Conservation (phyloP, 192 early-diverging fungal genomes). For the Pecoramyces ruminantium region DNA sequence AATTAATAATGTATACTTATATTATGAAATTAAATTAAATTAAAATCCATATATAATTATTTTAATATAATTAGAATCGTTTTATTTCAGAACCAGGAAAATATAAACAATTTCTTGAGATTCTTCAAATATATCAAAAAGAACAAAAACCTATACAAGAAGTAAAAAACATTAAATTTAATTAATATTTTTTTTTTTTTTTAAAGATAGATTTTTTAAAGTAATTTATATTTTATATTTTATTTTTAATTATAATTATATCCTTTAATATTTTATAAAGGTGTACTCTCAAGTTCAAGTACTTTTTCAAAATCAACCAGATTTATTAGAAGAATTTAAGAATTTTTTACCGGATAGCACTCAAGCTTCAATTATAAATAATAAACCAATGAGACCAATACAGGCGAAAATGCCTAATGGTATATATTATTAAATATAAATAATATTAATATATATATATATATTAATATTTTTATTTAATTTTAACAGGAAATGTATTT, state of each 20-base stretch:
- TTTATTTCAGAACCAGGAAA: not conserved
- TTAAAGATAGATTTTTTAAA: too few relatives aligned
- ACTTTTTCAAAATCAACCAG: slow-evolving; percentile 68
- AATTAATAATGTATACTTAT: too few relatives aligned
- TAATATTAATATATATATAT: too few relatives aligned
- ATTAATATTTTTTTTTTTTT: too few relatives aligned
- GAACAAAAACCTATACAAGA: not conserved
- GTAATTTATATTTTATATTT: too few relatives aligned
- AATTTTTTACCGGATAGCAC: slow-evolving; percentile 85
- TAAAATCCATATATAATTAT: too few relatives aligned
- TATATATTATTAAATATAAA: too few relatives aligned
- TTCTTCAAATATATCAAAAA: not conserved
- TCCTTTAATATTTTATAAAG: too few relatives aligned
- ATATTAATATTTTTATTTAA: too few relatives aligned
- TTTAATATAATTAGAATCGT: not conserved
- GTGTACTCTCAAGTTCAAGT: slow-evolving; percentile 89
- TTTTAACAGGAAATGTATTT: not conserved
- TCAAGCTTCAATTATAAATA: slow-evolving; percentile 9
- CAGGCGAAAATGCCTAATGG: not conserved
- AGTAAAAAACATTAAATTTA: not conserved
- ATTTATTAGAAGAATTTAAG: slow-evolving; percentile 94
- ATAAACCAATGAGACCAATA: slow-evolving; percentile 2
- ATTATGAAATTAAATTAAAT: too few relatives aligned
- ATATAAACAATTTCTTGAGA: not conserved
- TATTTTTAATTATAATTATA: too few relatives aligned